Evolutionary conservation across 768 basidiomycete species (phyloP).

Genomic region (Macrocybe gigantea): DNA sequence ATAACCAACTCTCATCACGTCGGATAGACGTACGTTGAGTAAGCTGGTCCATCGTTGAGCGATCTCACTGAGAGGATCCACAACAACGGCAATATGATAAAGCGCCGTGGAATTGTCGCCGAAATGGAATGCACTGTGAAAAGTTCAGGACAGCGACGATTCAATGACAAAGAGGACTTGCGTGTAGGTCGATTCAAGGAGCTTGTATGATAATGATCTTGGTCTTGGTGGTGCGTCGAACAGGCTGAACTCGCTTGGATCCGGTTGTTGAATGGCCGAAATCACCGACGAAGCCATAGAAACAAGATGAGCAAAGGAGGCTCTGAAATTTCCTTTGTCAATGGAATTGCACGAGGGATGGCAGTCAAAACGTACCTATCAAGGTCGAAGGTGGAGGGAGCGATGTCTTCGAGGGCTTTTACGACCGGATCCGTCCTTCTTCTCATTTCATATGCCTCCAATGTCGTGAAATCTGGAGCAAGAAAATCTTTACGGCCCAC

Average conservation of each 20-base stretch:
- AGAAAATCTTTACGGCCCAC: slow-evolving; percentile 53
- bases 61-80: slow-evolving; percentile 82
- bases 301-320: slow-evolving; percentile 51
- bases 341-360: background rate
- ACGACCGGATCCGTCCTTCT: slow-evolving; percentile 68
- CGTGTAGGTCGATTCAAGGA: slow-evolving; percentile 61
- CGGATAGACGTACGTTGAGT: slow-evolving; percentile 46
- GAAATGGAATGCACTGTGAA: slow-evolving; percentile 54
- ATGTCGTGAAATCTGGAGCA: slow-evolving; percentile 63
- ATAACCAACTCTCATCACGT: background rate
- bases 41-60: slow-evolving; percentile 86
- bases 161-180: slow-evolving; percentile 26
- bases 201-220: slow-evolving; percentile 53
- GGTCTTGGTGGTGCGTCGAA: slow-evolving; percentile 62
- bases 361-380: slow-evolving; percentile 34
- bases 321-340: slow-evolving; percentile 27
- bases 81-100: slow-evolving; percentile 61
- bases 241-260: slow-evolving; percentile 66
- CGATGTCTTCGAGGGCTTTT: slow-evolving; percentile 53
- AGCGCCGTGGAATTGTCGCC: slow-evolving; percentile 67
- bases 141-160: slow-evolving; percentile 1
- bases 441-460: slow-evolving; percentile 70
- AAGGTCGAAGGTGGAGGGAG: slow-evolving; percentile 27
- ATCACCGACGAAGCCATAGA: slow-evolving; percentile 68
- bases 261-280: slow-evolving; percentile 63